These are phyloP conservation scores for Aspergillus arachidicola DNA, from an alignment of 2,329 filamentous ascomycete genomes.

Conservation along the genomic window DNA sequence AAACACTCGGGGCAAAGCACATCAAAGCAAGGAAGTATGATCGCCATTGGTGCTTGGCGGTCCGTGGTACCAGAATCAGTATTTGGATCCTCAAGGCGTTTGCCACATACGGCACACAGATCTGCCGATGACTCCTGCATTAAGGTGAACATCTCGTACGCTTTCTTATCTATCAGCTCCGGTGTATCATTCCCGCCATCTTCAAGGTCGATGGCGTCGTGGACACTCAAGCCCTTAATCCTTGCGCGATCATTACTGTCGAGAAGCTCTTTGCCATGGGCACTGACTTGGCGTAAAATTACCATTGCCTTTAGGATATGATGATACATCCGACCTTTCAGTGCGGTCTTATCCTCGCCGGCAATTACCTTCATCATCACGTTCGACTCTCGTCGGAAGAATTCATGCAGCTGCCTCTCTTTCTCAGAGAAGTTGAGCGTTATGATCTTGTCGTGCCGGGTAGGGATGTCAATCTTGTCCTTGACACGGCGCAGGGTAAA, in stretches of 20 bases:
- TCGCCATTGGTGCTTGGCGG: constrained; percentile 61
- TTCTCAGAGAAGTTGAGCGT: constrained; percentile 73
- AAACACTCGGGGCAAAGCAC: constrained; percentile 78
- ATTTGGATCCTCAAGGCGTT: constrained; percentile 59
- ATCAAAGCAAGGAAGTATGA: constrained; percentile 84
- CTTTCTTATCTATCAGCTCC: constrained; percentile 67
- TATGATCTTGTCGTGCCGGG: constrained; percentile 71
- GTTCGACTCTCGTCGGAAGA: constrained; percentile 79
- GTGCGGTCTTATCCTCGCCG: constrained; percentile 63
- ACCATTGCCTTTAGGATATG: constrained; percentile 91
- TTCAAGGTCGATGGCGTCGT: constrained; percentile 86
- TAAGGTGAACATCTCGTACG: constrained; percentile 81
- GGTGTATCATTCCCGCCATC: constrained; percentile 67
- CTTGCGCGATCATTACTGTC: constrained; percentile 79
- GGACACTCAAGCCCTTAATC: constrained; percentile 77
- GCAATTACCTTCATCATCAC: constrained; percentile 78
- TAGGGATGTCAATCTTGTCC: constrained; percentile 82
- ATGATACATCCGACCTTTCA: constrained; percentile 87
- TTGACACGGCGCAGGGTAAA: constrained; percentile 90
- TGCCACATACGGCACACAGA: constrained; percentile 69
- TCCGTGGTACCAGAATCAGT: constrained; percentile 57
- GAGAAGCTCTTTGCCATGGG: constrained; percentile 89
- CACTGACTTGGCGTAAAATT: constrained; percentile 85
- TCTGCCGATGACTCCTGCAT: constrained; percentile 82
- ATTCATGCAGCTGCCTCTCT: constrained; percentile 77